Evolutionary conservation across 2,329 filamentous ascomycete species (phyloP).

Genomic region (Fusarium verticillioides): DNA sequence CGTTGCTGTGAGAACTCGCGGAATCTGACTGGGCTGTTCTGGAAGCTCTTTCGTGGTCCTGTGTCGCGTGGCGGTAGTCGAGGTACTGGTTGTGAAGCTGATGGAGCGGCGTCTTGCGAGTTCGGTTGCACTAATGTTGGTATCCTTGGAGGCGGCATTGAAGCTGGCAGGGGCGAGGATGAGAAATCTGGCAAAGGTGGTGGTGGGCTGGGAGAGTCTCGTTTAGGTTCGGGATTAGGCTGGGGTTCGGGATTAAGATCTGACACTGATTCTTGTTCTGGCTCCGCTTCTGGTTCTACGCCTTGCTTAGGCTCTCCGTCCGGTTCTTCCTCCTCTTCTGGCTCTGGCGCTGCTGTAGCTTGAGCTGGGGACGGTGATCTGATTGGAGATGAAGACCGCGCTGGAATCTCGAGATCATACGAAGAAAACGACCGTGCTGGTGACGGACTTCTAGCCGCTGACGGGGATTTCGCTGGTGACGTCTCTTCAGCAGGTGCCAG

Average conservation of each 20-base stretch:
- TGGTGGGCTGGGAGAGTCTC: neutral
- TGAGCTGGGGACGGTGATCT: neutral
- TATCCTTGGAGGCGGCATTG: slow-evolving; percentile 31
- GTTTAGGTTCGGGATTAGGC: neutral
- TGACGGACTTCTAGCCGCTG: slow-evolving; percentile 3
- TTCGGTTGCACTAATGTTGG: slow-evolving; percentile 6
- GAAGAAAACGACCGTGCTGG: slow-evolving; percentile 16
- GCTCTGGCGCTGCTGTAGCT: neutral
- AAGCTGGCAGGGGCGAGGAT: slow-evolving; percentile 19
- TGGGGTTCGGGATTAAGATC: neutral
- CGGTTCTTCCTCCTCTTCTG: neutral
- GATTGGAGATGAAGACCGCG: neutral
- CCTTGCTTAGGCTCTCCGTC: neutral
- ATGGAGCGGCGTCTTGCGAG: slow-evolving; percentile 5
- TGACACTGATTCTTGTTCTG: neutral
- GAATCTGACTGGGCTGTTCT: slow-evolving; percentile 66
- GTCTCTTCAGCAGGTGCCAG: neutral
- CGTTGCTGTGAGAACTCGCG: slow-evolving; percentile 49
- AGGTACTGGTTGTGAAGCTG: slow-evolving; percentile 25
- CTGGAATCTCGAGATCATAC: slow-evolving; percentile 1
- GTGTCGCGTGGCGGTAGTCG: slow-evolving; percentile 56
- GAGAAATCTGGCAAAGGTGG: slow-evolving; percentile 7
- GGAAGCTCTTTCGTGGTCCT: slow-evolving; percentile 67
- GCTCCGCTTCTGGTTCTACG: neutral
- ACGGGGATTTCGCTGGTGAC: neutral